Percentiles rank a stretch among this genome's conserved stretches.
Conservation (phyloP, 2,329 filamentous ascomycete genomes). For the Thielaviopsis populi region DNA sequence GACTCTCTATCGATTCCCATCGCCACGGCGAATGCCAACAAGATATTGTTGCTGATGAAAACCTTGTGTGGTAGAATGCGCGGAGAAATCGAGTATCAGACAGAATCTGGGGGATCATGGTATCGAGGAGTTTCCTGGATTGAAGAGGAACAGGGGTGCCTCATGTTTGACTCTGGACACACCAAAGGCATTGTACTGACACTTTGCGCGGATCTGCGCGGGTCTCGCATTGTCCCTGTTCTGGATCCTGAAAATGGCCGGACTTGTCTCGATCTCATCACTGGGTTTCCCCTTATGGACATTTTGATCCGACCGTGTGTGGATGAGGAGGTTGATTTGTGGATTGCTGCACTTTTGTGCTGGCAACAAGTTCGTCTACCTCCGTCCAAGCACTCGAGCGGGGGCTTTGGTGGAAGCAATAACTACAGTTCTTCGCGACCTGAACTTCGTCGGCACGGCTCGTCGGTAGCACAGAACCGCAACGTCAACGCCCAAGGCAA, state of each 20-base stretch:
- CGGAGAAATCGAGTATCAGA: conserved; percentile 59
- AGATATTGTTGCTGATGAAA: conserved; percentile 62
- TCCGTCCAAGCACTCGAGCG: conserved; percentile 38
- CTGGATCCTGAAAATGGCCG: conserved; percentile 11
- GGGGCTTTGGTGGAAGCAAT: conserved; percentile 21
- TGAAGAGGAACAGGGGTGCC: conserved; percentile 56
- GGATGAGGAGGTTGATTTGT: conserved; percentile 55
- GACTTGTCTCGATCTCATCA: conserved; percentile 13
- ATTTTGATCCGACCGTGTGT: conserved; percentile 50
- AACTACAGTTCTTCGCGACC: conserved; percentile 26
- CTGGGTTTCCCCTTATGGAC: conserved; percentile 25
- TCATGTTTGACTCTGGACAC: conserved; percentile 54
- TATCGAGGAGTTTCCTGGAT: conserved; percentile 59
- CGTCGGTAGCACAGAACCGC: neutral
- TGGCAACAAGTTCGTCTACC: conserved; percentile 62
- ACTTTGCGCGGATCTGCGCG: conserved; percentile 13
- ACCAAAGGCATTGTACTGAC: conserved; percentile 9
- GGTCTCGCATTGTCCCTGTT: conserved; percentile 25
- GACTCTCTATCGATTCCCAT: conserved; percentile 46
- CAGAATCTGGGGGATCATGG: conserved; percentile 48
- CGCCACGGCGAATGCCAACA: conserved; percentile 52
- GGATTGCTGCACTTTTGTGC: conserved; percentile 65
- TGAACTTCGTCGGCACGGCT: conserved; percentile 29
- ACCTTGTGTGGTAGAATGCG: conserved; percentile 65
- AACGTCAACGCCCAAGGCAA: conserved; percentile 16